Base-by-base conservation (phyloP, 768 basidiomycete species). In the Fibroporia radiculosa region DNA sequence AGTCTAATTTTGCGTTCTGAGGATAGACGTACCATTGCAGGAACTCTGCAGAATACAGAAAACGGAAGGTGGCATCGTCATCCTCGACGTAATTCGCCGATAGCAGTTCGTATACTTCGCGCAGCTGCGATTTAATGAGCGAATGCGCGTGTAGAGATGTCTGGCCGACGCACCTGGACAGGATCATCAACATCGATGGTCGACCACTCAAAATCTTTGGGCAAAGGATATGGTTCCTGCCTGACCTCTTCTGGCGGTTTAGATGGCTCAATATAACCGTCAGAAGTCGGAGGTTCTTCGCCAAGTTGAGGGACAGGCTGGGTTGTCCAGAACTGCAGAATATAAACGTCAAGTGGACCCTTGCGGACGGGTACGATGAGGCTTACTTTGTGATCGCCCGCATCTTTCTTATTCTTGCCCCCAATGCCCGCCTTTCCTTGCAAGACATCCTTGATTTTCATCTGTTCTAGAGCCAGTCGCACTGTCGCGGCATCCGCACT, bases 71-170 rank as follows among this genome's bases (percentile, higher is more conserved):
- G 4, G 93, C 93, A 40, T 91, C 85, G 53, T 89, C 84, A 59
- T 99, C 96, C 62, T 99, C 96, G 35, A 99, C 93, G 55, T 98
- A 99, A 65, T 98, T 87, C 11, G 83, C 72, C 3, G 91, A 96
- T 31, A 99, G 69, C 2, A 99, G 73, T 52, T 92, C 82, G 56
- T 96, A 89, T 11, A 97, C 81, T 61, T 99, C 96, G 58, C 88
- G 85, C 52, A 80, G 78, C 91, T 97, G 19, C 14, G 40, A 7
- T 35, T 10, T 27, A 24, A 28, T 18, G 6, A 39, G 23, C 16
- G 20, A 20, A 34, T 3, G 10, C 4, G 33, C 12, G 34, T n/a
- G 10, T 23, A 46, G n/a, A 24, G 25, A 43, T 1, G 13, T 22
- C 3, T 12, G 3, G 1, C 28, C 10, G 39, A 55, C 65, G 44